These are phyloP conservation scores for Pyrenochaeta sp. DNA, from an alignment of 2,329 filamentous ascomycete species.

Conservation along the genomic window DNA sequence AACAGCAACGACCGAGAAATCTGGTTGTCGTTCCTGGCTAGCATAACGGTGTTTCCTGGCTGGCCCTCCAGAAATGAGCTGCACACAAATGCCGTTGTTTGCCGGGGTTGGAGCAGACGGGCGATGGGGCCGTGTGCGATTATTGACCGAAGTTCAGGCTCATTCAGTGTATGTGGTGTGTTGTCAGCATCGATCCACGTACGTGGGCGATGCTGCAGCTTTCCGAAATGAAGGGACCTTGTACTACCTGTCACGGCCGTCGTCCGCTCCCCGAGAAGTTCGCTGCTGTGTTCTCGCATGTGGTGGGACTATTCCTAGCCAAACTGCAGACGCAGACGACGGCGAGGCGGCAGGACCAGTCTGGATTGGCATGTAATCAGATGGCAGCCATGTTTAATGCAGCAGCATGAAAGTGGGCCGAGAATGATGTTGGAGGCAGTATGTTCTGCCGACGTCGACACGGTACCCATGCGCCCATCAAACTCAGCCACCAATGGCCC, in stretches of 20 bases:
- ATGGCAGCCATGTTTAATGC: conserved; percentile 24
- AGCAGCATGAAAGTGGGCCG: conserved; percentile 9
- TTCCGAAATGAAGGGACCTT: conserved; percentile 51
- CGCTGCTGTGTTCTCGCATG: conserved; percentile 23
- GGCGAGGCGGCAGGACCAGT: conserved; percentile 22
- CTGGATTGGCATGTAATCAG: conserved; percentile 23
- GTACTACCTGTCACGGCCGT: conserved; percentile 40
- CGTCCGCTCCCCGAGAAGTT: conserved; percentile 22
- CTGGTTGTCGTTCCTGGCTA: conserved; percentile 36
- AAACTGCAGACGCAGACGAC: conserved; percentile 23
- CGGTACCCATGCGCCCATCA: conserved; percentile 47
- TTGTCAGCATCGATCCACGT: conserved; percentile 46
- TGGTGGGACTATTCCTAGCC: conserved; percentile 27
- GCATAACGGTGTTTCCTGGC: conserved; percentile 35
- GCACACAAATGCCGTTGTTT: conserved; percentile 31
- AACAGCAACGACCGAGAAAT: conserved; percentile 25
- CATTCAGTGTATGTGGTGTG: conserved; percentile 46
- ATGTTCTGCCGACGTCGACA: conserved; percentile 36
- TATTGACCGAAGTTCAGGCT: conserved; percentile 49
- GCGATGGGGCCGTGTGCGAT: conserved; percentile 34
- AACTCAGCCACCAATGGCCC: conserved; percentile 44
- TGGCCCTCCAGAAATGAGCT: conserved; percentile 34
- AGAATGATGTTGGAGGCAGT: conserved; percentile 27
- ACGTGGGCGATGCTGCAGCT: conserved; percentile 48
- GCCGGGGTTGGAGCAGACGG: conserved; percentile 34